Base-by-base conservation (phyloP, 164 flowering plant genomes). In the Cinnamomum chago region DNA sequence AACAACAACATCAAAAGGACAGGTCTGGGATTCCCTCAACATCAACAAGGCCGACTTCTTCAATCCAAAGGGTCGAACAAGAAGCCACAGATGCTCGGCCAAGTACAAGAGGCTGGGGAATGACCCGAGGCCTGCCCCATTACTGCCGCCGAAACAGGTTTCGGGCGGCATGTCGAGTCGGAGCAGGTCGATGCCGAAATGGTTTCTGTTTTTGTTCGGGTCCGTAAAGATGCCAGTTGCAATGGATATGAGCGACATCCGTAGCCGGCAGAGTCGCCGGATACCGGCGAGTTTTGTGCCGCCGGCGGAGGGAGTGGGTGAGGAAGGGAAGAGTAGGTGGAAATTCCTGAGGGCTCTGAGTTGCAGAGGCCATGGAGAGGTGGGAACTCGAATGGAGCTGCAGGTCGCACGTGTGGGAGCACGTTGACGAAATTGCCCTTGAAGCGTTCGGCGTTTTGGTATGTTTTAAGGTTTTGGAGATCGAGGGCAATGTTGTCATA, bases 231-330 rank as follows among this genome's bases (percentile, higher is more conserved):
- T 87, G n/a, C 24, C 69, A 40, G 64, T 20, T 18, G 89, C 83
- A 81, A 92, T 89, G 88, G 93, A 87, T 67, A 81, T 90, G 22
- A 81, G 72, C 30, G 97, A 89, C 60, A 89, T 92, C 2, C 86
- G 83, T 58, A 86, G 74, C 84, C 84, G 97, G 17, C 90, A 89
- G 81, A 66, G 67, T 27, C 88, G 91, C 47, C 87, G 86, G 50
- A 81, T 18, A 55, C 75, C 81, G 1, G 27, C 73, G 58, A 40
- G 47, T 40, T 1, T 10, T 40, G 10, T 40, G 47, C 62, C 15
- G 20, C 3, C 69, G 58, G 47, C 24, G 47, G 58, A 47, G 15
- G 35, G 35, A 47, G 67, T 62, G 73, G 52, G 68, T 76, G 47
- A 40, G 10, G 65, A 58, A 68, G 74, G 52, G 14, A 70, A 75